Evolutionary conservation across 2,329 filamentous ascomycete genomes (phyloP).

Genomic region (Microdochium paspali): DNA sequence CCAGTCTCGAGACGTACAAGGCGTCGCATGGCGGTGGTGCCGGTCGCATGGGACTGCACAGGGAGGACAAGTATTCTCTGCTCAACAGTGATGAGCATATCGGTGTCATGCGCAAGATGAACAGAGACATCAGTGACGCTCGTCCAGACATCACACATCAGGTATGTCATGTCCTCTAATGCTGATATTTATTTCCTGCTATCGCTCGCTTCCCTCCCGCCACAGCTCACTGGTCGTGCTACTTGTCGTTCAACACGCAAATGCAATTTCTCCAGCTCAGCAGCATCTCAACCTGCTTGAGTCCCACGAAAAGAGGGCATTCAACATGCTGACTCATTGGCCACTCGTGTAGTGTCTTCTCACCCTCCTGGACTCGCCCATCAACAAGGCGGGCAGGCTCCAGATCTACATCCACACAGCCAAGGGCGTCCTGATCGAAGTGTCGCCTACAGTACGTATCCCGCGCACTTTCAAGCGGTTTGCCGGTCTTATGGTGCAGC

Average conservation of each 20-base stretch:
- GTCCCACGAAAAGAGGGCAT: constrained; percentile 17
- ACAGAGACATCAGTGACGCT: constrained; percentile 94
- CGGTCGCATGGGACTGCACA: constrained; percentile 52
- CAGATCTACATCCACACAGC: constrained; percentile 99
- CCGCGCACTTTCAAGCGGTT: constrained; percentile 98
- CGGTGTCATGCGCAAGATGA: constrained; percentile 99
- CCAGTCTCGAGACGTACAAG: constrained; percentile 95
- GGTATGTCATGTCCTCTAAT: too few species aligned
- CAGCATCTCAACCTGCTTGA: neutral
- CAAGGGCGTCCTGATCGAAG: constrained; percentile 94
- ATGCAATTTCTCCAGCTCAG: neutral
- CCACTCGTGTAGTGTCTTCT: constrained; percentile 67
- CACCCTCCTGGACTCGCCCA: constrained; percentile 91
- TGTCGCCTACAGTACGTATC: constrained; percentile 95
- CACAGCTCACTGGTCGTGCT: neutral
- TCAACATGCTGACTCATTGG: constrained; percentile 33
- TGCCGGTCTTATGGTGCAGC: constrained; percentile 95
- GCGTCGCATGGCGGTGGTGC: constrained; percentile 61
- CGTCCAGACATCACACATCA: constrained; percentile 97
- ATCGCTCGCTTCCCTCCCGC: too few species aligned
- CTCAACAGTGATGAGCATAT: constrained; percentile 99
- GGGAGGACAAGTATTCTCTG: constrained; percentile 93
- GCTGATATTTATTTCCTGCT: constrained; percentile 8
- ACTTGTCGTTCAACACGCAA: neutral
- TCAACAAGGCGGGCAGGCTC: constrained; percentile 96